Evolutionary conservation across 495 filamentous ascomycete genomes (phyloP), one percentile per base, ranked within the genome.

Genomic region (Parmelia sp.): DNA sequence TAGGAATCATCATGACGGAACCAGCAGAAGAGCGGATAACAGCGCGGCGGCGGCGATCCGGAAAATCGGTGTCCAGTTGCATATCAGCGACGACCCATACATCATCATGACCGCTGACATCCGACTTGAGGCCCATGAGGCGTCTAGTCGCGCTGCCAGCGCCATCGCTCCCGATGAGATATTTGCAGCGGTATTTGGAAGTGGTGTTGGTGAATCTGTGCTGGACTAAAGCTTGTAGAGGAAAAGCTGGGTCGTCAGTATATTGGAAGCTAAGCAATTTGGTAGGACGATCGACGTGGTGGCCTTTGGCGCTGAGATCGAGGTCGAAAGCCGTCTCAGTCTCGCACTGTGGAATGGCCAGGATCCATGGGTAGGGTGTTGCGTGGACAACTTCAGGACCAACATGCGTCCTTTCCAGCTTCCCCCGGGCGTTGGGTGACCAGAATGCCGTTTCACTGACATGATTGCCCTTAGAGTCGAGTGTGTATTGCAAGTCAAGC

Each of bases 121-220:
- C n/a, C n/a, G n/a, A n/a, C n/a, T n/a, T n/a, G n/a, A n/a, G n/a
- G n/a, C n/a, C n/a, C n/a, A n/a, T n/a, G n/a, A n/a, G n/a, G n/a
- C n/a, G n/a, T n/a, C n/a, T n/a, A n/a, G n/a, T n/a, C 37, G 58
- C 33, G 37, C 58, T 60, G n/a, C n/a, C 37, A 14, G 36, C 57
- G 12, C 57, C 57, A 60, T 60, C 57, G 57, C 57, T 40, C 2
- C 36, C 58, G 2, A 60, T 25, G 14, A 60, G 11, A 12, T 60
- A 42, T 23, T 60, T 60, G 36, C 35, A 40, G 14, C 36, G 10
- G 23, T 42, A 40, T 29, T 17, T 17, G 15, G 35, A 40, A 19
- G 37, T 42, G 36, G 29, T 44, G 6, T 31, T 27, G 14, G n/a
- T 7, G 37, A 44, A 40, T 11, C 19, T 42, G 1, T 60, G n/a